Base-by-base conservation (phyloP, 2,329 filamentous ascomycete genomes). In the Hortaea werneckii region DNA sequence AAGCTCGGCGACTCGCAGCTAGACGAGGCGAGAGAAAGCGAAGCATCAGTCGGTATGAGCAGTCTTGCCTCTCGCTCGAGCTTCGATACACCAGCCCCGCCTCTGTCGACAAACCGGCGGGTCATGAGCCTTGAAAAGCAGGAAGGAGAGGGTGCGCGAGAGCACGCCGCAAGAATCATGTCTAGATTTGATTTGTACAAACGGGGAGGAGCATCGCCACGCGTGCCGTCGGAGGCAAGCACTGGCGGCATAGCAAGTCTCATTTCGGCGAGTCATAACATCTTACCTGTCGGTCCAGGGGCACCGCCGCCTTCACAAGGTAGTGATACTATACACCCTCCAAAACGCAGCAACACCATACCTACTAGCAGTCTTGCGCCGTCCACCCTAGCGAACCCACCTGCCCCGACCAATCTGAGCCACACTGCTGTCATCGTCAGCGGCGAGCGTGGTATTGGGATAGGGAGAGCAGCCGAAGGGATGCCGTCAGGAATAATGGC, bases 161-260 rank as follows among this genome's bases (percentile, higher is more conserved):
- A 94, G 49, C 87, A 92, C 63, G 85, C 87, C 6, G 79, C 87
- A 13, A 80, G 89, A 49, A 87, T 96, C 52, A 95, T 95, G 63
- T 87, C 94, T 63, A 95, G 88, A 65, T 76, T 95, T 39, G 90
- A 95, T 64, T 73, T 95, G 47, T 86, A 94, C 64, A 81, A 90
- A 53, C 94, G 90, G 61, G 75, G 82, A 5, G 77, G 82, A 20
- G 20, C 44, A 12, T 50, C 57, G 11, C 46, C 49, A 29, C 44
- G 44, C 11, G 37, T 44, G 30, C n/a, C 53, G 37, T 7, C 44
- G 7, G 29, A 46, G 11, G 68, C 68, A 27, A 64, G 74, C 9
- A 74, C 77, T 13, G 72, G 74, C 46, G 88, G 88, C 28, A 89
- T 95, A 55, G 86, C 87, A 32, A 85, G 85, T 63, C 72, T 95